Evolutionary conservation across 2,329 filamentous ascomycete species (phyloP).

Genomic region (Fusarium cicatricum): DNA sequence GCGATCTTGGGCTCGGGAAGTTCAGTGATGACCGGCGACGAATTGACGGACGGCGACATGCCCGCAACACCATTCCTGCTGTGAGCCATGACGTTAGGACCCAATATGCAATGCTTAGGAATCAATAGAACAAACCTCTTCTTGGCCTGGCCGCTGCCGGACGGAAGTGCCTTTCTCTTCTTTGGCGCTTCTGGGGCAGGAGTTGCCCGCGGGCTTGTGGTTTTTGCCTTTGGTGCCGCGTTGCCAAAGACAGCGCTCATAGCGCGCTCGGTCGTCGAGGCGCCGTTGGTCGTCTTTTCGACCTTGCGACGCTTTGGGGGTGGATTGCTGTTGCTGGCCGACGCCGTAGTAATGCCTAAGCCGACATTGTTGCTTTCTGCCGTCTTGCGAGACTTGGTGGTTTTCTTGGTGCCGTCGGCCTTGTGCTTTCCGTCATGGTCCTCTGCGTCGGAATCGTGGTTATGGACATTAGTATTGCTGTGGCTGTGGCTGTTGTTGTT

Average conservation of each 20-base stretch:
- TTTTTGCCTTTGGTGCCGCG: constrained; percentile 63
- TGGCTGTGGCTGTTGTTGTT: constrained; percentile 52
- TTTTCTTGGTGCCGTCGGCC: constrained; percentile 66
- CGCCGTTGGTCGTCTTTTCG: constrained; percentile 68
- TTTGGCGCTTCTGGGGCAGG: constrained; percentile 75
- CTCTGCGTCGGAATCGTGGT: constrained; percentile 81
- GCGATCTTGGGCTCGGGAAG: constrained; percentile 67
- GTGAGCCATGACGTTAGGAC: constrained; percentile 30
- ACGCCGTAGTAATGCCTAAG: constrained; percentile 69
- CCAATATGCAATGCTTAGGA: not conserved
- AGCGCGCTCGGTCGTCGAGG: constrained; percentile 70
- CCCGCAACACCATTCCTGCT: constrained; percentile 53
- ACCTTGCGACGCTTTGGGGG: constrained; percentile 82
- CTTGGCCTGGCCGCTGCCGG: constrained; percentile 75
- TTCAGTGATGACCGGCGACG: constrained; percentile 77
- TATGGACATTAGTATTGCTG: constrained; percentile 24
- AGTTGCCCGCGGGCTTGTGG: constrained; percentile 73
- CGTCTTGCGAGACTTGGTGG: constrained; percentile 71
- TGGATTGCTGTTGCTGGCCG: constrained; percentile 62
- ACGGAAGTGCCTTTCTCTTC: constrained; percentile 71
- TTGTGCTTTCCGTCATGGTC: constrained; percentile 66
- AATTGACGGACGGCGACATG: constrained; percentile 75
- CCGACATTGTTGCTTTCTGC: constrained; percentile 65
- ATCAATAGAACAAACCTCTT: constrained; percentile 71
- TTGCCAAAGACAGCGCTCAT: constrained; percentile 65